Base-by-base conservation (phyloP, 257 asterid genomes). In the Lavandula angustifolia region DNA sequence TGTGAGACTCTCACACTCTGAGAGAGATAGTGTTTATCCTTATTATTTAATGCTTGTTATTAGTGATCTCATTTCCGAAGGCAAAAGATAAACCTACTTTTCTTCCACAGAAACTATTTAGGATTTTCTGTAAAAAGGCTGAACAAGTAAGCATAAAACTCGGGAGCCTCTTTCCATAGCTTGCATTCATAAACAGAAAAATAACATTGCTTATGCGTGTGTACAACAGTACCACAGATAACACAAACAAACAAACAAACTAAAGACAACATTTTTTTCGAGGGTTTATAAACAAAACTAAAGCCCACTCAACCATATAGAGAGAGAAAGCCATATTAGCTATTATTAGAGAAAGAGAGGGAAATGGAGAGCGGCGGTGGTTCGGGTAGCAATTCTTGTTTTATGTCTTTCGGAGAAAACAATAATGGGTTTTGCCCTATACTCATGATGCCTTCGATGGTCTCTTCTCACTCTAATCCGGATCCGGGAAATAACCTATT, bases 61-160 rank as follows among this genome's bases (percentile, higher is more conserved):
- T 9, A 9, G 44, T 12, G 10, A 38, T 1, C 44, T 66, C 55
- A 75, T 74, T 79, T 75, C 74, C 76, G 72, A 57, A 44, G 78
- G 69, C 59, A 54, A 73, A 66, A 75, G 62, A 40, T 68, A 72
- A 73, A 51, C 68, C 72, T 70, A 40, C 72, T 64, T 22, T 66
- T 71, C 62, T 56, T 62, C 51, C 27, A 22, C 62, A 75, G 43
- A 59, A 22, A 66, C 78, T 81, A 67, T 77, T 73, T 78, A 79
- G 87, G 80, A 79, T 79, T 87, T 79, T 70, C 83, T 88, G 85
- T 82, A 76, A 74, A 81, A 91, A 85, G 89, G 80, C 96, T 85
- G 91, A 83, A 67, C 69, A 64, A 77, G 86, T 78, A 72, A 70
- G 86, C 98, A 76, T 64, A 85, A 85, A 92, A 79, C 89, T 87